These are phyloP conservation scores for Oropetium thomaeum DNA, from an alignment of 176 grass and related monocot species.

Conservation along the genomic window DNA sequence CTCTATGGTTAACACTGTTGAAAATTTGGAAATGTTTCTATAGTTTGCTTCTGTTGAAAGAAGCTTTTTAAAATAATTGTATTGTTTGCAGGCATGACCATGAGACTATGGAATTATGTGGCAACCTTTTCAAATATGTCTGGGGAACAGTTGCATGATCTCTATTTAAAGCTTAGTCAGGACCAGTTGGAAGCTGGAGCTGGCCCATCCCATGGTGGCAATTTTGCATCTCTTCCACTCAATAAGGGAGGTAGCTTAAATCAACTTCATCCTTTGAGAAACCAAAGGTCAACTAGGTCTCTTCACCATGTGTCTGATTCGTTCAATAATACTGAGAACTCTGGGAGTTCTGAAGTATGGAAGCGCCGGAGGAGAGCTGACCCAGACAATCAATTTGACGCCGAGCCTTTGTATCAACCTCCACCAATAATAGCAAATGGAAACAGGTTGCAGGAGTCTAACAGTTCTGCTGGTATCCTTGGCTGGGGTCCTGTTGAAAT, in stretches of 20 bases:
- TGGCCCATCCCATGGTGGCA: constrained; percentile 71
- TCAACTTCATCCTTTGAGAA: constrained; percentile 64
- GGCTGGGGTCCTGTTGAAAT: constrained; percentile 79
- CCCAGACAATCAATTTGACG: constrained; percentile 49
- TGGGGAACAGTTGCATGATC: constrained; percentile 73
- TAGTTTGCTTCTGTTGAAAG: neutral
- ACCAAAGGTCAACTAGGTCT: constrained; percentile 67
- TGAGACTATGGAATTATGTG: constrained; percentile 97
- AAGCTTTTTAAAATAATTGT: constrained; percentile 27
- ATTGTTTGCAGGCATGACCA: constrained; percentile 74
- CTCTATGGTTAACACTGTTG: neutral
- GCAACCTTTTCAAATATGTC: constrained; percentile 92
- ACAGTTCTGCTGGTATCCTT: constrained; percentile 86
- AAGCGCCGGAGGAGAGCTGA: constrained; percentile 81
- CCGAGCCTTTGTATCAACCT: constrained; percentile 42
- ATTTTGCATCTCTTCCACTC: constrained; percentile 35
- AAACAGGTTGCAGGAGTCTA: constrained; percentile 54
- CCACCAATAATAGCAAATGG: constrained; percentile 58
- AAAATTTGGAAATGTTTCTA: neutral
- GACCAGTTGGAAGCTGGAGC: constrained; percentile 76
- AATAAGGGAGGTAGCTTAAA: constrained; percentile 46
- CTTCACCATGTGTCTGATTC: constrained; percentile 55
- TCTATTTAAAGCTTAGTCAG: constrained; percentile 87
- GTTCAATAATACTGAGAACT: constrained; percentile 58
- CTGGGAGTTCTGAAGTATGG: constrained; percentile 85